Evolutionary conservation across 139 green algal species (phyloP), one percentile per base, ranked within the genome.

Genomic region (Chlorella sorokiniana): DNA sequence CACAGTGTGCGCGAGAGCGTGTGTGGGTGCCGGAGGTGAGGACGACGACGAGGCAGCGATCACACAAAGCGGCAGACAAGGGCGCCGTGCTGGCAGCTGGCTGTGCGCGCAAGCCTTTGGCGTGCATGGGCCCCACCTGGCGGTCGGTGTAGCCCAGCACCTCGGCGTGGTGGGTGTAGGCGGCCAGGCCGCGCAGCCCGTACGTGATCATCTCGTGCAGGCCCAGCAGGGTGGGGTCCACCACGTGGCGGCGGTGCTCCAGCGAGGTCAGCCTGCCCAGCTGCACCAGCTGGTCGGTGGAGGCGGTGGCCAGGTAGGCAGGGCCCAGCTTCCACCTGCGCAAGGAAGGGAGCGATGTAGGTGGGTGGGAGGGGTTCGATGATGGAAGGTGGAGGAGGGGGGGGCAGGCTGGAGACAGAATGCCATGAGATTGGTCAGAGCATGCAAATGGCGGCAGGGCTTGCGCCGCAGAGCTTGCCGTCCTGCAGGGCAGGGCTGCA

Each of bases 121-220:
- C n/a, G n/a, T 3, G 11, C 52, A 33, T 6, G 18, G 23, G 31
- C 35, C 69, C 7, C 25, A 89, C 89, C n/a, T 33, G 33, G 18
- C 76, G 38, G 69, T 91, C 86, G 0, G 23, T 78, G 54, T 88
- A 10, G 20, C 88, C 89, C 63, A 93, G 78, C 70, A 84, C 78
- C 80, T 90, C 88, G 41, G 91, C 88, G 41, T 94, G 90, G 81
- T 92, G 89, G 25, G 84, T 74, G 81, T 95, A 95, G 2, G 91
- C 91, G 4, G 61, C 70, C 56, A 93, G 62, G 41, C 91, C 91
- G 85, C 93, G 93, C 62, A 95, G 62, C n/a, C 88, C 91, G 64
- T 94, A 90, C 68, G 69, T 85, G 16, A 94, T 54, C 54, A 93
- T 82, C 86, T 94, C 91, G 69, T 95, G 91, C 54, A 94, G 85